Base-by-base conservation (phyloP, 2,329 filamentous ascomycete genomes). In the Graphium sp. region DNA sequence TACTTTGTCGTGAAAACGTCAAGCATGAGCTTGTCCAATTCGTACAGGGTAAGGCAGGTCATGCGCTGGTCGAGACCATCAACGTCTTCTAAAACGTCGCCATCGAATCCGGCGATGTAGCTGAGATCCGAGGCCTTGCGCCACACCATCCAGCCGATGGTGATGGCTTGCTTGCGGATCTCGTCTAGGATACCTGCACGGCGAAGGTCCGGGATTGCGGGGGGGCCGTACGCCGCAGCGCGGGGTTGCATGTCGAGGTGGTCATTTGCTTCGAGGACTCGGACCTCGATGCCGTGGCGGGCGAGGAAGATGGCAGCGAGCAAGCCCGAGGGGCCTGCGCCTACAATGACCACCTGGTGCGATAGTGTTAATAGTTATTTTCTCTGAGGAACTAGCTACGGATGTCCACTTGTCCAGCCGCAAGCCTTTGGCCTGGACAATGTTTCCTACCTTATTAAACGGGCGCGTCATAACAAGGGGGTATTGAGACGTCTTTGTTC, bases 211-310 rank as follows among this genome's bases (percentile, higher is more conserved):
- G 61, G 62, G 24, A 69, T 59, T 2, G 67, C 68, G 1, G 67
- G 57, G 0, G 64, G 55, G 4, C 62, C 66, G 42, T 74, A 74
- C 45, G 74, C 66, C 3, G 69, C 65, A 10, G 71, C 71, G 17
- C 71, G 65, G 1, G 71, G 71, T 32, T 67, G 66, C 32, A 61
- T 53, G 48, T 73, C 66, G 25, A 74, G 53, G 30, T 60, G 50
- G 16, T 54, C 43, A 2, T 60, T 55, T 3, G 60, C 60, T 39
- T 77, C 71, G 30, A 75, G 50, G 14, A 72, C 52, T 15, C 58
- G 59, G 24, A 65, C 58, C 18, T 54, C 47, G 34, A 72, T 64
- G 24, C 56, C 53, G 29, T 61, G 53, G 37, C 61, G 58, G 13
- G 62, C 54, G 6, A 73, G 56, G 3, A 71, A 53, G 3, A 70